A percentile compares a stretch with the other conserved stretches of the same genome.
These are phyloP conservation scores for Cynara cardunculus DNA, from an alignment of 129 eudicot species.

Conservation along the genomic window DNA sequence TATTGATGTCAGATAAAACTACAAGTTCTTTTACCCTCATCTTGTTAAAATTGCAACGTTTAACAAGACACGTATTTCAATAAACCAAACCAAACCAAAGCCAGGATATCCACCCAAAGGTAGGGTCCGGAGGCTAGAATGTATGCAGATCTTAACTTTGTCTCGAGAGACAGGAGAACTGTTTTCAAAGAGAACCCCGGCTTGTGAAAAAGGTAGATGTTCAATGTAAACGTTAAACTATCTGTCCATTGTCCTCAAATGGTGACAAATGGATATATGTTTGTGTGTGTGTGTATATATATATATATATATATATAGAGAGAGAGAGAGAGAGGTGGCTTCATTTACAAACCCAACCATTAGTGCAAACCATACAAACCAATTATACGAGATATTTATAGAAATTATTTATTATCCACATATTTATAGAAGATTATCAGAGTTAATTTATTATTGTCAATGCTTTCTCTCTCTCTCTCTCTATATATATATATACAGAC, in stretches of 20 bases:
- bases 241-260: not conserved
- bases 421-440: no score
- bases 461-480: no score
- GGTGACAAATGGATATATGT: not conserved
- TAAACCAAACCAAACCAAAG: not conserved
- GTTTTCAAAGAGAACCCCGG: not conserved
- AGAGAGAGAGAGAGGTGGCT: no score
- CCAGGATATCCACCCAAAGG: not conserved
- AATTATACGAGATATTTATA: no score
- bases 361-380: no score
- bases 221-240: no score
- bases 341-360: no score
- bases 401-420: no score
- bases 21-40: not conserved
- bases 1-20: not conserved
- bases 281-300: no score
- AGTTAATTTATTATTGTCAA: no score
- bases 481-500: no score
- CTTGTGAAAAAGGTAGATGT: not conserved
- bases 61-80: not conserved
- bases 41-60: not conserved
- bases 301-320: no score
- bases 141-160: not conserved
- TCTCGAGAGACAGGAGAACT: not conserved
- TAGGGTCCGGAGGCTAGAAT: not conserved